These are phyloP conservation scores for Spirogloea muscicola DNA, from an alignment of 139 green algal species.

Conservation along the genomic window DNA sequence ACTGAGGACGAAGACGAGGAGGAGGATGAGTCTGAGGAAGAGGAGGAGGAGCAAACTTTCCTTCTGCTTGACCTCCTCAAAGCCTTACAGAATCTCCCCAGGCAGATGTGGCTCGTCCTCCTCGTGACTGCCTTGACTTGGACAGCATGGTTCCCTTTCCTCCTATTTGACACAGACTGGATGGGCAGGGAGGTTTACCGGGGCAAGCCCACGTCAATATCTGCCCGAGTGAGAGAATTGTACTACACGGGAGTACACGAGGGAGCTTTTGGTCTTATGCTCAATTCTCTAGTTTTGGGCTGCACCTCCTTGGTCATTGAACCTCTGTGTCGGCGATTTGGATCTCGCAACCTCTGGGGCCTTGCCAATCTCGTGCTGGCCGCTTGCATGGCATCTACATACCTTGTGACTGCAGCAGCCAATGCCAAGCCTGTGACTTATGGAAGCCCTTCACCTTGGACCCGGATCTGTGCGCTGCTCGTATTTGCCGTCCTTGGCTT, in stretches of 20 bases:
- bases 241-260: conserved; percentile 20
- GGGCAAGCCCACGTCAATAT: neutral
- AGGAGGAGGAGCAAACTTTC: conserved; percentile 16
- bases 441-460: neutral
- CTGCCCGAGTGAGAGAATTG: neutral
- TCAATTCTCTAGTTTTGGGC: conserved; percentile 13
- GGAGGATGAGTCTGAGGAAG: conserved; percentile 34
- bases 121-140: neutral
- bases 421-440: neutral
- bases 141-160: conserved; percentile 34
- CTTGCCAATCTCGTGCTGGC: conserved; percentile 25
- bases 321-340: conserved; percentile 22
- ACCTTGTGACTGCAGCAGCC: neutral
- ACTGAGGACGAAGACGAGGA: conserved; percentile 33
- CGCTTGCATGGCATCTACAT: conserved; percentile 15
- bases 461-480: conserved; percentile 3
- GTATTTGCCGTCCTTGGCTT: conserved; percentile 45
- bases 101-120: conserved; percentile 16
- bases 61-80: conserved; percentile 14
- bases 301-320: conserved; percentile 27
- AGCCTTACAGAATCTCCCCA: conserved; percentile 15
- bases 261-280: conserved; percentile 30
- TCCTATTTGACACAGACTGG: conserved; percentile 46
- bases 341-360: conserved; percentile 23
- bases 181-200: conserved; percentile 30